A percentile compares a stretch with the other conserved stretches of the same genome.
Evolutionary conservation across 2,329 filamentous ascomycete genomes (phyloP).

Genomic region (Pseudogymnoascus sp.): DNA sequence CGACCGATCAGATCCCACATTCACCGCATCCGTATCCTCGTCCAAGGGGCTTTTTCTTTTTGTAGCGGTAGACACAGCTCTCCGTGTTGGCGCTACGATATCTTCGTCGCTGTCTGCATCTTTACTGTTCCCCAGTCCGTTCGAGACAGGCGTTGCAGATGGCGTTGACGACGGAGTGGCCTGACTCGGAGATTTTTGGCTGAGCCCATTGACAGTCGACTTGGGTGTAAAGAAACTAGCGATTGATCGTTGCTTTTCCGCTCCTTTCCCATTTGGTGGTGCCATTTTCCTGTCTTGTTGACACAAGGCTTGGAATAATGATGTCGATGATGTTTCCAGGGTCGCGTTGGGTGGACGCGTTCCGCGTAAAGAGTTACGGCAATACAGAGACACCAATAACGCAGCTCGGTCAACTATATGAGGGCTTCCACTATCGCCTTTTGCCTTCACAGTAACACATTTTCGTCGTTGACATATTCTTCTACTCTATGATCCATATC

Average conservation of each 20-base stretch:
- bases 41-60: constrained; percentile 46
- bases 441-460: background rate
- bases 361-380: constrained; percentile 14
- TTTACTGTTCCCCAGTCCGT: constrained; percentile 18
- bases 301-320: background rate
- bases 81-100: constrained; percentile 16
- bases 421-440: too few relatives aligned
- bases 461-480: background rate
- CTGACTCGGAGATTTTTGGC: constrained; percentile 24
- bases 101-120: constrained; percentile 26
- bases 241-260: constrained; percentile 65
- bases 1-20: constrained; percentile 30
- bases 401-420: background rate
- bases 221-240: constrained; percentile 77
- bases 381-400: background rate
- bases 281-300: constrained; percentile 18
- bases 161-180: constrained; percentile 32
- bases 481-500: background rate
- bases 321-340: constrained; percentile 2
- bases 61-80: constrained; percentile 18
- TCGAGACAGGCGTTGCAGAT: constrained; percentile 16
- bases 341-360: constrained; percentile 14
- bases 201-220: constrained; percentile 40
- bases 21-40: constrained; percentile 40
- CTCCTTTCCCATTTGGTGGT: constrained; percentile 20